A percentile compares a stretch with the other conserved stretches of the same genome.
phyloP scores from a whole-genome alignment of 2,329 filamentous ascomycete genomes.

The Gremmenia infestans region DNA sequence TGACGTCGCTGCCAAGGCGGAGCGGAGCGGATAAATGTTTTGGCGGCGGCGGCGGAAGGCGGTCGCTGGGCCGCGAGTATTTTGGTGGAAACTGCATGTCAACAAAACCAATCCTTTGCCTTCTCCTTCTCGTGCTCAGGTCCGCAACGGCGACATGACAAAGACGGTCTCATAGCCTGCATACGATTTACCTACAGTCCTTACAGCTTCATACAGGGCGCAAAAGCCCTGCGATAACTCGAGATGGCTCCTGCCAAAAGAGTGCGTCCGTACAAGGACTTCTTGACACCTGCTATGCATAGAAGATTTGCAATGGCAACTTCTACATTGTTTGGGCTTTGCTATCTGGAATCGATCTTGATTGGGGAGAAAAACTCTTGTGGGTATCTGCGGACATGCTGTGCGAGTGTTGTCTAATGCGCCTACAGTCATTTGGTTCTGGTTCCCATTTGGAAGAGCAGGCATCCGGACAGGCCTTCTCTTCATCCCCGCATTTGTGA shows the following conservation, averaged over 20 bases:
- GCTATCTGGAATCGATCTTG: constrained; percentile 67
- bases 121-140: constrained; percentile 3
- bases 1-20: constrained; percentile 17
- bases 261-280: constrained; percentile 54
- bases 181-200: constrained; percentile 10
- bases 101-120: constrained; percentile 15
- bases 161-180: constrained; percentile 7
- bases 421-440: constrained; percentile 70
- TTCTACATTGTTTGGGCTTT: constrained; percentile 61
- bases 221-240: background rate
- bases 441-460: constrained; percentile 74
- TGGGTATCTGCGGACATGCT: constrained; percentile 39
- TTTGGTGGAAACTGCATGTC: constrained; percentile 20
- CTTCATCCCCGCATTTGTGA: constrained; percentile 67
- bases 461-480: constrained; percentile 71
- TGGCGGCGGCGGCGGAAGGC: background rate
- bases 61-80: constrained; percentile 15
- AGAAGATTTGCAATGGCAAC: constrained; percentile 78
- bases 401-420: constrained; percentile 5
- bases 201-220: constrained; percentile 9
- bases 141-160: constrained; percentile 18
- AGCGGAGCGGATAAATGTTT: background rate
- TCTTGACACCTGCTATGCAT: constrained; percentile 83
- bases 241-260: constrained; percentile 30
- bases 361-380: constrained; percentile 66